Base-by-base conservation (phyloP, 1,139 yeast genomes). In the Yamadazyma siamensis region DNA sequence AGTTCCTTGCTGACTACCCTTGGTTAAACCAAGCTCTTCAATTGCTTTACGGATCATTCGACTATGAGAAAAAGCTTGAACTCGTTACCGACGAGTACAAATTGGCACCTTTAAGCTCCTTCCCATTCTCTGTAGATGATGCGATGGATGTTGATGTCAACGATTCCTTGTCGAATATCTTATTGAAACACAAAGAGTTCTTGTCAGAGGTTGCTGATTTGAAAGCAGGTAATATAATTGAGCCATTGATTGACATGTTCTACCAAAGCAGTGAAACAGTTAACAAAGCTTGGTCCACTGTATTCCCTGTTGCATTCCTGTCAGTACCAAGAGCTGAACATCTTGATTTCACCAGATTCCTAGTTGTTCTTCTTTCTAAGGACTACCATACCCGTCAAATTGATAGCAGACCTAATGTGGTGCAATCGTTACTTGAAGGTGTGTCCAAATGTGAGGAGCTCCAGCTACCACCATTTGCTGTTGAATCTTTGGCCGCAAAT, bases 1-100 rank as follows among this genome's bases (percentile, higher is more conserved):
- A 94, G 53, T 83, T 75, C 46, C 66, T 94, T 29, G 91, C 95
- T 0, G 97, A 89, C 43, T 84, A 84, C 48, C 88, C 89, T 29
- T 94, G 98, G 98, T 62, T 89, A 39, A 87, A 88, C 52, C 98
- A 91, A 56, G 98, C 95, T 0, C 64, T 87, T 23, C 97, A 91
- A 52, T 60, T 94, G 25, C 61, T 94, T 9, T 85, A 83, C 50
- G 95, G 94, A 0, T 72, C 95, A 0, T 76, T 87, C 44, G 81
- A 80, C 35, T 56, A 56, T 26, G 73, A 73, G 1, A 63, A 71
- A 33, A 57, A 50, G 6, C 45, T 84, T 18, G 56, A 53, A 19
- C 55, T 85, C 25, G 56, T 61, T 5, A 59, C 59, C 1, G 65
- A 60, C 8, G 82, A 79, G 28, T 71, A 75, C 41, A 69, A 65